Base-by-base conservation (phyloP, 129 eudicot species). In the Artemisia argyi region DNA sequence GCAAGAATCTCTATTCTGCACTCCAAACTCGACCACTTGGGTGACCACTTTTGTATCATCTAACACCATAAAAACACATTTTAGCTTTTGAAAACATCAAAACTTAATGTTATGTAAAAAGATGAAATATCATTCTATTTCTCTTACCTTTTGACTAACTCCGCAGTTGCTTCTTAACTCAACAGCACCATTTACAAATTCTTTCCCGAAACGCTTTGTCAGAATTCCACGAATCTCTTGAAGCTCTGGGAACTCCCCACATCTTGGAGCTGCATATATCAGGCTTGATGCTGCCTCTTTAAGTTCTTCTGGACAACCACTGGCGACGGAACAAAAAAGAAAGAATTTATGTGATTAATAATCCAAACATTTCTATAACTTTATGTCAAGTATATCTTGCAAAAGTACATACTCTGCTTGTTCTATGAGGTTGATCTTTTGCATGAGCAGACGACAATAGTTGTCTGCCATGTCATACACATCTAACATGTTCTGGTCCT, bases 221-320 rank as follows among this genome's bases (percentile, higher is more conserved):
- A 94, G 76, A 61, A 87, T 65, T 19, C 80, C 53, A 16, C 98
- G 89, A 54, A 90, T 76, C 83, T 87, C 86, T 80, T 82, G 90
- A 67, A 93, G 97, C 77, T 93, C 98, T 5, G 98, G 97, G 44
- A 90, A 86, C 64, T 90, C 97, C 10, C 98, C 97, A 61, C 90
- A 87, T 74, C 98, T 90, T 56, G 96, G 83, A 71, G 97, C 78
- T 1, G 89, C 97, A 56, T 75, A 90, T 30, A 94, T 69, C 73
- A 90, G 65, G 65, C 85, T 82, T 0, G 97, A 82, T 18, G 72
- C 77, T 0, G 92, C 98, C 82, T 94, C 97, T 65, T 83, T 77
- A 13, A 90, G 42, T 73, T 94, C 98, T 35, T 85, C 86, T 3
- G 98, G 98, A 61, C 97, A 94, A 54, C 65, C 46, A 63, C 82